Base-by-base conservation (phyloP, 768 basidiomycete genomes). In the Mycena pura region DNA sequence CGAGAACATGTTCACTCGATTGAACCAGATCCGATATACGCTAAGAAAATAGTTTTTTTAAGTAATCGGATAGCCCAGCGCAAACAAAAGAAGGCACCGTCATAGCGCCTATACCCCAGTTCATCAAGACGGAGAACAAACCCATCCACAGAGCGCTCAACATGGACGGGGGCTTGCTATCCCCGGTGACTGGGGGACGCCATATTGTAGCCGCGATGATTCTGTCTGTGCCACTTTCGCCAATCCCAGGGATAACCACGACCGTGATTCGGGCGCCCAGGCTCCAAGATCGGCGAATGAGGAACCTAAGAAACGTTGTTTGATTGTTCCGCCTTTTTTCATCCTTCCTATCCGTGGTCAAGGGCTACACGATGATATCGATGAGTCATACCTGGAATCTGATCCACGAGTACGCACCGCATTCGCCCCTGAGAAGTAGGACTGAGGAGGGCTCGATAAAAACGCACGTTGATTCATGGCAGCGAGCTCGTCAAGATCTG, bases 11-110 rank as follows among this genome's bases (percentile, higher is more conserved):
- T 41, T 41, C 24, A n/a, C 32, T 43, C 2, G 51, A 21, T 3
- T 53, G 38, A 17, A 24, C 17, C 6, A 53, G 24, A 8, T 53
- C 51, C 27, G 51, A 53, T 41, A 53, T 53, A 39, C 51, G 51
- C 51, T 53, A 19, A 11, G 8, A 43, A 8, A 21, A 11, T 27
- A 28, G 6, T 10, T 6, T 19, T 8, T 46, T 10, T n/a, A n/a
- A 46, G 11, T 28, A 6, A 28, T 19, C 6, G 21, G 19, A 46
- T 28, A 6, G 25, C 45, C 22, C 22, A 28, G 25, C 11, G n/a
- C 41, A 46, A 46, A 27, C 10, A 19, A 28, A 46, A 24, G 11
- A 24, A 10, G 10, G 13, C 27, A 53, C 51, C 51, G 38, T 7
- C 25, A 53, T 29, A 21, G 21, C 36, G 3, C 51, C 38, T 2